Evolutionary conservation across 2,329 filamentous ascomycete genomes (phyloP).

Genomic region (Ophiostoma ulmi): DNA sequence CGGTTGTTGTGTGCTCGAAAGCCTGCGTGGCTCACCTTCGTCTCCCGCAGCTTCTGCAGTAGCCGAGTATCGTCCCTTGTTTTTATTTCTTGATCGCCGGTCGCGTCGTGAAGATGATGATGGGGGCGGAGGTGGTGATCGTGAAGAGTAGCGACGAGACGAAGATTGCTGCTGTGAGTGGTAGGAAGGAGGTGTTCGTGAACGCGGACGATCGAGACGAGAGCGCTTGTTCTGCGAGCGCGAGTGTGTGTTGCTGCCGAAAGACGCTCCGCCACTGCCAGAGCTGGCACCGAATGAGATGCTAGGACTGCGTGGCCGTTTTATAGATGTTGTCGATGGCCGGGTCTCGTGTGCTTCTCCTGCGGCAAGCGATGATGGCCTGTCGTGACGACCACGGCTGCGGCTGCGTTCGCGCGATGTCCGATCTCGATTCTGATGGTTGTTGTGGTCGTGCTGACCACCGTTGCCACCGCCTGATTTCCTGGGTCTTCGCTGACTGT

Average conservation of each 20-base stretch:
- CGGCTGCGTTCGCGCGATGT: constrained; percentile 31
- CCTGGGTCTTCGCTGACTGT: constrained; percentile 26
- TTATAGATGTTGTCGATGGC: neutral
- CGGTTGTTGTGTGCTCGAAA: neutral
- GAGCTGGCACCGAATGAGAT: neutral
- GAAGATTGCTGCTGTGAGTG: neutral
- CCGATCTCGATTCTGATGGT: constrained; percentile 24
- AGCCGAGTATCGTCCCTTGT: neutral
- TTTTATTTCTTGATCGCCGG: neutral
- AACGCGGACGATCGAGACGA: constrained; percentile 22
- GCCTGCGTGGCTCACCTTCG: neutral
- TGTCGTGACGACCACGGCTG: constrained; percentile 4
- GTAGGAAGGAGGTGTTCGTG: neutral
- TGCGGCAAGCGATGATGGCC: neutral
- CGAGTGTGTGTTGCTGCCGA: neutral
- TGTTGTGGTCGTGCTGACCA: constrained; percentile 20
- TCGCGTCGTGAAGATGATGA: constrained; percentile 1
- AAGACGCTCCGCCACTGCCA: neutral
- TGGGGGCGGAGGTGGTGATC: constrained; percentile 28
- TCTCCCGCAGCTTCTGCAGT: neutral
- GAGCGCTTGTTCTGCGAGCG: constrained; percentile 11
- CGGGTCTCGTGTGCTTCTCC: constrained; percentile 4
- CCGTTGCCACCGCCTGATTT: constrained; percentile 22
- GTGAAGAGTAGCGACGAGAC: neutral
- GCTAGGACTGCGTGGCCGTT: constrained; percentile 14